These are phyloP conservation scores for Botrytis porri DNA, from an alignment of 2,329 filamentous ascomycete genomes.

Conservation along the genomic window DNA sequence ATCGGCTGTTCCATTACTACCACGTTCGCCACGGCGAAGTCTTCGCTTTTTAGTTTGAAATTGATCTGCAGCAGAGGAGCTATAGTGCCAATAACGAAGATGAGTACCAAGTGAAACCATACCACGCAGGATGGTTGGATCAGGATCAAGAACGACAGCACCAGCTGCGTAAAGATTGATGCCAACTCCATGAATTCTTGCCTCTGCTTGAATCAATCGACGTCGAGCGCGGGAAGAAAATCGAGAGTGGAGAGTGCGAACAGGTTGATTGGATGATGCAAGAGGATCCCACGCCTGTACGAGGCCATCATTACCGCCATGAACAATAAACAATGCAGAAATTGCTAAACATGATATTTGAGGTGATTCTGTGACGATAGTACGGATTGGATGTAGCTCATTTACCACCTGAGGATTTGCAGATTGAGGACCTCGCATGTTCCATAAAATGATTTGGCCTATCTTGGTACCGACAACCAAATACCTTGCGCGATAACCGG, in stretches of 20 bases:
- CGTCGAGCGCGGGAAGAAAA: slow-evolving; percentile 81
- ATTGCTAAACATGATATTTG: slow-evolving; percentile 79
- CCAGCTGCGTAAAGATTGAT: slow-evolving; percentile 79
- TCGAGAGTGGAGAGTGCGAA: slow-evolving; percentile 82
- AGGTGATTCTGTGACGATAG: slow-evolving; percentile 87
- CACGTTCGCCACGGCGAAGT: slow-evolving; percentile 59
- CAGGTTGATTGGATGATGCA: slow-evolving; percentile 71
- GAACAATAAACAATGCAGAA: slow-evolving; percentile 82
- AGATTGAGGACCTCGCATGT: slow-evolving; percentile 66
- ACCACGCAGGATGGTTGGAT: slow-evolving; percentile 80
- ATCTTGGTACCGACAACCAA: slow-evolving; percentile 76
- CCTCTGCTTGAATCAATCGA: slow-evolving; percentile 64
- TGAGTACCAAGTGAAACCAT: slow-evolving; percentile 84
- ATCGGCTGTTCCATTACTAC: slow-evolving; percentile 56
- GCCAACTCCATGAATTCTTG: slow-evolving; percentile 64
- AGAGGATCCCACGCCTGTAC: slow-evolving; percentile 98
- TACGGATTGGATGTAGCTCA: slow-evolving; percentile 66
- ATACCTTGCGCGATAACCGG: slow-evolving; percentile 79
- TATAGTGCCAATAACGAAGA: slow-evolving; percentile 91
- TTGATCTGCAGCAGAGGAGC: slow-evolving; percentile 71
- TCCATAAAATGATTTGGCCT: slow-evolving; percentile 80
- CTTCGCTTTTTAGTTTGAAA: slow-evolving; percentile 76
- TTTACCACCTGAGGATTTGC: slow-evolving; percentile 54
- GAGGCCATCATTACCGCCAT: slow-evolving; percentile 90
- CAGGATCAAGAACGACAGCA: slow-evolving; percentile 81